Base-by-base conservation (phyloP, 1,284 basidiomycete species). In the Porodaedalea pini region DNA sequence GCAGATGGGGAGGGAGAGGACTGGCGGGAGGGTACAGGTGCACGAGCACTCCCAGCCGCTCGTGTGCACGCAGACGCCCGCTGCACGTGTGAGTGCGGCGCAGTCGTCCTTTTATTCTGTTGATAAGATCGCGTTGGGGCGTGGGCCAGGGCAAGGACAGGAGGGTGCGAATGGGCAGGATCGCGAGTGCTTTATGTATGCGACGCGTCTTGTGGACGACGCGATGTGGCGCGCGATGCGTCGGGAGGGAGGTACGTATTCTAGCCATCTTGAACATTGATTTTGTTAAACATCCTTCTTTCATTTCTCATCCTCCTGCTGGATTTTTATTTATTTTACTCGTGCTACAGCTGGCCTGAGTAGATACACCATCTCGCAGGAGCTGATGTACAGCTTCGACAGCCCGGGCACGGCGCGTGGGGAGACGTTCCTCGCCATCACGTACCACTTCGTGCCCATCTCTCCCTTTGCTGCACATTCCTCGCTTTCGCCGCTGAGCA, bases 341-440 rank as follows among this genome's bases (percentile, higher is more conserved):
- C 1, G 25, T 6, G 1, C 15, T 29, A 8, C 31, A 52, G 44
- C 7, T 29, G 52, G 25, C 5, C 51, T 58, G 25, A 51, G 53
- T 29, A 39, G 48, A 27, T 59, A 51, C 34, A 55, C 53, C 17
- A 59, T 59, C 39, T 45, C 49, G 4, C 58, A 59, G 41, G 58
- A 59, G 15, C 23, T 59, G 1, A 50, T 59, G 11, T 45, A 32
- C 21, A 49, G 41, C 10, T 51, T 59, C 19, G 53, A 59, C 45
- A 55, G 32, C 7, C 23, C 53, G 21, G 27, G 27, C 2, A 45
- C 52, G 19, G 15, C 39, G 39, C 51, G 48, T 2, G 58, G 58
- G 2, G 58, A 59, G 36, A 37, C 40, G 5, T 59, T 59, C 48
- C 53, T 59, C 29, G 10, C 37, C 11, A 55, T 59, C 47, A 51